Evolutionary conservation across 2,329 filamentous ascomycete species (phyloP), one percentile per base, ranked within the genome.

Genomic region (Fusarium tjaetaba): DNA sequence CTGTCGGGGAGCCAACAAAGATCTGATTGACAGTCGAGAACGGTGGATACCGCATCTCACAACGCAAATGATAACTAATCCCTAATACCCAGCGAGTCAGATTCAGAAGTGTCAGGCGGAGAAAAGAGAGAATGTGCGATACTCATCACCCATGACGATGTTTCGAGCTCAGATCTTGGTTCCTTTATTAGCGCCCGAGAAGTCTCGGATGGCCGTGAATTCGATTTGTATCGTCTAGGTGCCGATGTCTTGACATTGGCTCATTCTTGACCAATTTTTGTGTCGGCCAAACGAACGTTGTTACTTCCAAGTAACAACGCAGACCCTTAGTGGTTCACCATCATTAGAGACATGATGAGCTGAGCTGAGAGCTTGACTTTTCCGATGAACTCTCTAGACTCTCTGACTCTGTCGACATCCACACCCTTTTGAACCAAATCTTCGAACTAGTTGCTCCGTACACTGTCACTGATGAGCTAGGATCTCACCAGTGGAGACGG

Each of bases 141-240:
- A 11, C 15, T 57, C 48, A 69, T 52, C 46, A 49, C 61, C 51
- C 51, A 73, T 71, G 70, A 63, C 70, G 67, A 67, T 57, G 24
- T 55, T 61, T 58, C 39, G 41, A 61, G 45, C 38, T 69, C 57
- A 52, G 65, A 64, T 69, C 57, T 69, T 64, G 58, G 45, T 60
- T 64, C 24, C 32, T 69, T 58, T 74, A 65, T 61, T 74, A 74
- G 71, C 59, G 71, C 43, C 71, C 68, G 71, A 74, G 45, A 62
- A 60, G 46, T 61, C 41, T 74, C 68, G 71, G 71, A 46, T 41
- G 51, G n/a, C 51, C 38, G 51, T 74, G 63, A 71, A 61, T 34
- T 56, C 26, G 51, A 65, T 46, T 45, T 48, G 71, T 61, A 68
- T 57, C 61, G 32, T 36, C 36, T 13, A 59, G 45, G 71, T 69